Percentiles rank a stretch among this genome's conserved stretches.
Evolutionary conservation across 768 basidiomycete genomes (phyloP).

Genomic region (Sporobolomyces pararoseus): DNA sequence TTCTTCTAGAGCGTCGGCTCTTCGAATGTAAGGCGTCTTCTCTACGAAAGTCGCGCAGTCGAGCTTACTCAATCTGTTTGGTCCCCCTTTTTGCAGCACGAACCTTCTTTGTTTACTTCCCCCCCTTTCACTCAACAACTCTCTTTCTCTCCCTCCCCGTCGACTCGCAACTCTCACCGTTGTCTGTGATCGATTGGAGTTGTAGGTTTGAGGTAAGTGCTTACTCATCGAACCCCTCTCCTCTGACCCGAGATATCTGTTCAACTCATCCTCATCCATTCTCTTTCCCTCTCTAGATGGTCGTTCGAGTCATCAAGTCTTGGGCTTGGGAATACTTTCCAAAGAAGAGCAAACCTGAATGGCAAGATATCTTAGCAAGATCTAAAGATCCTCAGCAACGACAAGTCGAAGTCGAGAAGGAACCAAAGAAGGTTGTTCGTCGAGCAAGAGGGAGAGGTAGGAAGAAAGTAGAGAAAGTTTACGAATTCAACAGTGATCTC

Average conservation of each 20-base stretch:
- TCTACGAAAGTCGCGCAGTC: too few relatives aligned
- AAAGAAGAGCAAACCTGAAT: neutral
- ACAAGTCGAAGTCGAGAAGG: slow-evolving; percentile 3
- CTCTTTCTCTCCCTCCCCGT: neutral
- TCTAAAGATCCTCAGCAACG: neutral
- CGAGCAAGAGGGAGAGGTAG: neutral
- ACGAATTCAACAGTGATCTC: neutral
- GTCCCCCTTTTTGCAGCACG: too few relatives aligned
- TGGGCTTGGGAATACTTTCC: neutral
- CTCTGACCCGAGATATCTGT: neutral
- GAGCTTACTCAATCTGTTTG: too few relatives aligned
- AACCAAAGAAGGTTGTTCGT: neutral
- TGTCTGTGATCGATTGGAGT: neutral
- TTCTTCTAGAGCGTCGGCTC: too few relatives aligned
- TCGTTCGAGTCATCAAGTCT: neutral
- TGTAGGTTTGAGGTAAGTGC: too few relatives aligned
- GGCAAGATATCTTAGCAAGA: slow-evolving; percentile 2
- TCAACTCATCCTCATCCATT: neutral
- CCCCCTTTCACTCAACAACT: neutral
- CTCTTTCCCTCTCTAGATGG: neutral
- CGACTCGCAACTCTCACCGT: neutral
- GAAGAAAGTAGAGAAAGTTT: neutral
- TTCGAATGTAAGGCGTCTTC: too few relatives aligned
- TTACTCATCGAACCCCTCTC: neutral
- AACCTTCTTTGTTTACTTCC: too few relatives aligned